A percentile compares a stretch with the other conserved stretches of the same genome.
Evolutionary conservation across 73 alveolate genomes (phyloP).

Genomic region (Paramecium pentaurelia): DNA sequence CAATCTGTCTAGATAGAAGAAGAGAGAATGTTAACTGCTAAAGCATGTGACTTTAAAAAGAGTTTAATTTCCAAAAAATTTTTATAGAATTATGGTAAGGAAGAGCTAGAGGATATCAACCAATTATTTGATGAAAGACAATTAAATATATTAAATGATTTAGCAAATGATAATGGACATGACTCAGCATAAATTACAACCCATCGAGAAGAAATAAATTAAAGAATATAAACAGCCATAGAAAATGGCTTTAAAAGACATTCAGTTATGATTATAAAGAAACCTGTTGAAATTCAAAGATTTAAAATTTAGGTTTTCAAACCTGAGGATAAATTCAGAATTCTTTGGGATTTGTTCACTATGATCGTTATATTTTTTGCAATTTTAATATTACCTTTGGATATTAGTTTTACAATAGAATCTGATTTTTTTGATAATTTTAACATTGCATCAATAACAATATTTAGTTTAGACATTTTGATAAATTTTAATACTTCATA

Average conservation of each 20-base stretch:
- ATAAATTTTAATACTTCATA: constrained; percentile 27
- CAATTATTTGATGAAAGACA: constrained; percentile 18
- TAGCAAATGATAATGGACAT: neutral
- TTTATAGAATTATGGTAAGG: neutral
- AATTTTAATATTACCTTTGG: constrained; percentile 11
- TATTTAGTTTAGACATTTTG: constrained; percentile 27
- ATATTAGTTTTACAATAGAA: constrained; percentile 8
- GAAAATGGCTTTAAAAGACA: neutral
- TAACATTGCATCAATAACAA: neutral
- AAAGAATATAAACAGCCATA: neutral
- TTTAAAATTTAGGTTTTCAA: neutral
- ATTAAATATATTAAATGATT: constrained; percentile 12
- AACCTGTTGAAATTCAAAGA: neutral
- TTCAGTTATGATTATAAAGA: neutral
- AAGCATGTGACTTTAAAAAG: neutral
- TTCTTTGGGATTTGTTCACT: constrained; percentile 34
- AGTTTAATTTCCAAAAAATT: neutral
- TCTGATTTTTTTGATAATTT: neutral
- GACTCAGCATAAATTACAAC: neutral
- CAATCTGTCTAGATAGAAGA: neutral
- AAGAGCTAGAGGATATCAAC: neutral
- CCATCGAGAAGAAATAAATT: neutral
- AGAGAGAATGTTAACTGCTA: neutral
- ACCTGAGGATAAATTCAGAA: constrained; percentile 30
- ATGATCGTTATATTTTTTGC: constrained; percentile 29